A percentile compares a stretch with the other conserved stretches of the same genome.
These are phyloP conservation scores for Penicillium cosmopolitanum DNA, from an alignment of 495 filamentous ascomycete species.

Conservation along the genomic window DNA sequence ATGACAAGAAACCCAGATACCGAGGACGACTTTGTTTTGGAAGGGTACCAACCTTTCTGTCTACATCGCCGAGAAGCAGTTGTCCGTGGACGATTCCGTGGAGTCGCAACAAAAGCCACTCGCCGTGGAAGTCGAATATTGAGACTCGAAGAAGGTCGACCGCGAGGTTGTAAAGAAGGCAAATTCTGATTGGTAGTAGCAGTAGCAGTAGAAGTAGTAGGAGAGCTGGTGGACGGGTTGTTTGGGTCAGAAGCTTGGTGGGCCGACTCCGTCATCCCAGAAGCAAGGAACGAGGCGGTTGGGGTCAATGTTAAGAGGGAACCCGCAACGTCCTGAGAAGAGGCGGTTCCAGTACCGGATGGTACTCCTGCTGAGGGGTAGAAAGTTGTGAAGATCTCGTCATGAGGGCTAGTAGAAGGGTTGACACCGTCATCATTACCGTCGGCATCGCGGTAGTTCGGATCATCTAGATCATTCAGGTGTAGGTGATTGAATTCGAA, in stretches of 20 bases:
- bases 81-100: not conserved
- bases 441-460: slow-evolving; percentile 15
- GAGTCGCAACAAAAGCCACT: not conserved
- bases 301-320: not conserved
- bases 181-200: not conserved
- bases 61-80: not conserved
- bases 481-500: slow-evolving; percentile 23
- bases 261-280: slow-evolving; percentile 11
- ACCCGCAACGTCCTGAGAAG: not conserved
- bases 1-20: not conserved
- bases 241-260: slow-evolving; percentile 19
- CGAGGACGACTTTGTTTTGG: not conserved
- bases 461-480: slow-evolving; percentile 18
- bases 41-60: slow-evolving; percentile 18
- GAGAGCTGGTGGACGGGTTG: slow-evolving; percentile 7
- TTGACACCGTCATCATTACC: not conserved
- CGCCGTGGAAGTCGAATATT: slow-evolving; percentile 1
- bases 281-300: not conserved
- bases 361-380: not conserved
- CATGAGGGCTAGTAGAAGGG: not conserved
- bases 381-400: not conserved
- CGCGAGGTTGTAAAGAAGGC: not conserved
- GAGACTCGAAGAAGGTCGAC: not conserved
- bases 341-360: not conserved
- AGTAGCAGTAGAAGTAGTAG: not conserved